A percentile compares a stretch with the other conserved stretches of the same genome.
Evolutionary conservation across 2,329 filamentous ascomycete species (phyloP).

Genomic region (Cladosporium sp.): DNA sequence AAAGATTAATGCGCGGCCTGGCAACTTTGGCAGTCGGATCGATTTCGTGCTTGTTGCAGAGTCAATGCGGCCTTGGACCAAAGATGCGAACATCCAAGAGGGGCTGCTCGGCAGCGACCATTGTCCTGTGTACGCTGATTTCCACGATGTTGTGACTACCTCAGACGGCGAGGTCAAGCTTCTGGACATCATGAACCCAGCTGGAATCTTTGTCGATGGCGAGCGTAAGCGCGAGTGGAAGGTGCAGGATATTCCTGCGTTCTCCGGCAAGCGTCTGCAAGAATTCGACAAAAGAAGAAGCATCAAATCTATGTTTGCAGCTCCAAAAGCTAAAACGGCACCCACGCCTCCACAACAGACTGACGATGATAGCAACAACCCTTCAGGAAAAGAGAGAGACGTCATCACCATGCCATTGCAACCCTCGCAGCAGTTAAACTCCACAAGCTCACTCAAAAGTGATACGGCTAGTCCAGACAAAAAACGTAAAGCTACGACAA

Average conservation of each 20-base stretch:
- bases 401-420: background rate
- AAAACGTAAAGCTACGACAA: conserved; percentile 34
- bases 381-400: background rate
- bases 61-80: conserved; percentile 75
- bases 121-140: conserved; percentile 80
- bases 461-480: background rate
- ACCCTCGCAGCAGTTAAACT: background rate
- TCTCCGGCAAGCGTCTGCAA: conserved; percentile 78
- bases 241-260: conserved; percentile 61
- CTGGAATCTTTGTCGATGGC: conserved; percentile 66
- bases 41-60: conserved; percentile 87
- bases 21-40: conserved; percentile 87
- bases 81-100: conserved; percentile 81
- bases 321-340: conserved; percentile 33
- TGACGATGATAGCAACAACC: background rate
- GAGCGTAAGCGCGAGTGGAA: conserved; percentile 63
- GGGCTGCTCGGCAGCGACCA: conserved; percentile 93
- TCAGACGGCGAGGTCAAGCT: conserved; percentile 48
- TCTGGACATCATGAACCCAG: conserved; percentile 75
- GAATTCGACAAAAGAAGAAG: conserved; percentile 81
- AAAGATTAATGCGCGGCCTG: conserved; percentile 89
- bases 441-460: background rate
- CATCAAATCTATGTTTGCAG: conserved; percentile 88
- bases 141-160: conserved; percentile 58
- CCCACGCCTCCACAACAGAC: background rate